Conservation (phyloP, 352 stramenopile genomes). For the Pythium scleroteichum region DNA sequence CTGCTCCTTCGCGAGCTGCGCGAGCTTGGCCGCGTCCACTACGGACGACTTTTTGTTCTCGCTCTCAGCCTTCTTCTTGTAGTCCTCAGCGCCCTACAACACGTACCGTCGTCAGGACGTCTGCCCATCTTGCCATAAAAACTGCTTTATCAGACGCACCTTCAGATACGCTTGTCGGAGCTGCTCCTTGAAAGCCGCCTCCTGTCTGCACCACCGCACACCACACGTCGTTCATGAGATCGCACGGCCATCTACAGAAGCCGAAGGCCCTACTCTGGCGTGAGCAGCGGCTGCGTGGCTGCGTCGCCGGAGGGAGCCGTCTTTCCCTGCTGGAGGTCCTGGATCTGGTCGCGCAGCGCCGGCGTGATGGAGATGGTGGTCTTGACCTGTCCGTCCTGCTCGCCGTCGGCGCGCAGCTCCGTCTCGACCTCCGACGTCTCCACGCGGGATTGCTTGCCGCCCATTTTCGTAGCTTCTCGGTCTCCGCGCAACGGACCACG, state of each 20-base stretch:
- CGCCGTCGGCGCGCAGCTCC: conserved; percentile 50
- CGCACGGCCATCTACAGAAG: too few relatives aligned
- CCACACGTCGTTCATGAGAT: background rate
- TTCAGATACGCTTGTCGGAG: conserved; percentile 77
- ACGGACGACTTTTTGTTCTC: conserved; percentile 39
- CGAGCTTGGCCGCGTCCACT: conserved; percentile 42
- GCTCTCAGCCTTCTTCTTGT: conserved; percentile 58
- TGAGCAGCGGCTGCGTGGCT: conserved; percentile 27
- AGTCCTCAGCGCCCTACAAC: conserved; percentile 63
- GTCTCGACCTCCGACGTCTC: conserved; percentile 56
- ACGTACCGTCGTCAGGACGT: too few relatives aligned
- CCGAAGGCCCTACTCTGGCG: conserved; percentile 48
- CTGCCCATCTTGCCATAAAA: too few relatives aligned
- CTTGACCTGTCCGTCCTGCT: conserved; percentile 44
- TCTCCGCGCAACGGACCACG: conserved; percentile 15
- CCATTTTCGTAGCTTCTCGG: conserved; percentile 38
- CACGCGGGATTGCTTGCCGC: conserved; percentile 78
- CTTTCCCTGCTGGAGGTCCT: conserved; percentile 38
- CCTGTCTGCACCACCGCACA: conserved; percentile 35
- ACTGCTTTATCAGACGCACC: conserved; percentile 28
- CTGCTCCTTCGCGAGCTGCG: conserved; percentile 66
- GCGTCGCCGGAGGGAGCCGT: conserved; percentile 10
- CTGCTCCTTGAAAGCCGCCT: conserved; percentile 70
- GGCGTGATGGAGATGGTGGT: conserved; percentile 72
- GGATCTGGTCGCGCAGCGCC: conserved; percentile 70